phyloP scores from a whole-genome alignment of 192 early-diverging fungal genomes.

The Podila clonocystis region DNA sequence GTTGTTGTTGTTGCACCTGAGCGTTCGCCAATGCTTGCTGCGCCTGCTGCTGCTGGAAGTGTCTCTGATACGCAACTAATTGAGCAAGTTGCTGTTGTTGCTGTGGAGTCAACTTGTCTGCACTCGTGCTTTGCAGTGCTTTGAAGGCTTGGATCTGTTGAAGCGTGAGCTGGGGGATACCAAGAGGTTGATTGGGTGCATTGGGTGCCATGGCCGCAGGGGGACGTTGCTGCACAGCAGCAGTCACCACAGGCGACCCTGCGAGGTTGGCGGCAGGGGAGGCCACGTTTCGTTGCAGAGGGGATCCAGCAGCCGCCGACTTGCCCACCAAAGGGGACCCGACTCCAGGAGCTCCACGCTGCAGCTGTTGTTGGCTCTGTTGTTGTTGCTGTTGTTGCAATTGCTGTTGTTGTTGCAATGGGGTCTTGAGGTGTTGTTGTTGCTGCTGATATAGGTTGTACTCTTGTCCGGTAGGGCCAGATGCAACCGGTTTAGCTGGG shows the following conservation, averaged over 20 bases:
- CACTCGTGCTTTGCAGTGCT: constrained; percentile 6
- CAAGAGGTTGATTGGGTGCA: not conserved
- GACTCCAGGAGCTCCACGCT: not conserved
- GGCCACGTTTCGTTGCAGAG: constrained; percentile 29
- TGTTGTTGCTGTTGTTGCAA: constrained; percentile 3
- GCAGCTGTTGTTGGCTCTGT: constrained; percentile 10
- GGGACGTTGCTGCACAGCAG: constrained; percentile 6
- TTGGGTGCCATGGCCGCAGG: not conserved
- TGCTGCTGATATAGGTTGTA: constrained; percentile 42
- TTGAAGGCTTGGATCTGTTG: constrained; percentile 16
- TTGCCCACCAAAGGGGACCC: constrained; percentile 32
- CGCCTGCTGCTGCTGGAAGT: not conserved
- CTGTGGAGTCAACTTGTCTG: constrained; percentile 4
- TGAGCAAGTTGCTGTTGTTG: constrained; percentile 25
- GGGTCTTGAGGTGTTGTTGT: constrained; percentile 20
- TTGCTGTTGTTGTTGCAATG: not conserved
- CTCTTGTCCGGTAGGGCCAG: constrained; percentile 21
- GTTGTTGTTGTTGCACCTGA: not conserved
- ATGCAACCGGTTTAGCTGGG: constrained; percentile 16
- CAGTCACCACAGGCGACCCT: constrained; percentile 26
- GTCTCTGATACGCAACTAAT: not conserved
- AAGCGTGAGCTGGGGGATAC: not conserved
- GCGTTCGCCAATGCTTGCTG: constrained; percentile 2
- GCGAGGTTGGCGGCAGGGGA: constrained; percentile 25
- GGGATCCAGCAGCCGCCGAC: constrained; percentile 17